Percentiles rank a stretch among this genome's conserved stretches.
Evolutionary conservation across 1,284 basidiomycete species (phyloP).

Genomic region (Naganishia cerealis): DNA sequence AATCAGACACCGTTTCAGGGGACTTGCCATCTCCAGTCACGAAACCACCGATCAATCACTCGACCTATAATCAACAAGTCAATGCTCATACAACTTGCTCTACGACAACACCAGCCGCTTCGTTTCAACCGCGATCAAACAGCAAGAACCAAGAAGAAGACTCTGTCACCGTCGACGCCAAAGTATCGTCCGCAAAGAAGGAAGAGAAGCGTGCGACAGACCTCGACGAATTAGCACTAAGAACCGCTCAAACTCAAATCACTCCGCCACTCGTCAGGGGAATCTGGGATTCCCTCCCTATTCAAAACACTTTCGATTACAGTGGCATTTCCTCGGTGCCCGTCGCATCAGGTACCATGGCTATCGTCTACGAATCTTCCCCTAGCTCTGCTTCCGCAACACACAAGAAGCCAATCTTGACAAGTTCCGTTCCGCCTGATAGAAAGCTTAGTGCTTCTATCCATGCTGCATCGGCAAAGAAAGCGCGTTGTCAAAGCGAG

Average conservation of each 20-base stretch:
- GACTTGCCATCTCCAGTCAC: not conserved
- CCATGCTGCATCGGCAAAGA: not conserved
- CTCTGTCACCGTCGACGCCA: not conserved
- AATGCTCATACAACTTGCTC: not conserved
- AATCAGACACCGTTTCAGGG: not conserved
- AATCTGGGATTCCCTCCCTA: conserved; percentile 5
- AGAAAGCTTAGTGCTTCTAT: conserved; percentile 11
- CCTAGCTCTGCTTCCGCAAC: not conserved
- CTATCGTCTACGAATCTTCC: not conserved
- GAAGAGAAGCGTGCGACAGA: not conserved
- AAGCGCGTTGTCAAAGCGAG: not conserved
- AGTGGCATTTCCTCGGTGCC: not conserved
- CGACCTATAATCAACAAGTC: not conserved
- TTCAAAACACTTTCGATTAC: no score
- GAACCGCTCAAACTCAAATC: not conserved
- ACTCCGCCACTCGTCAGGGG: not conserved
- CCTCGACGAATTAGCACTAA: not conserved
- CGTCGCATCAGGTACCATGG: no score
- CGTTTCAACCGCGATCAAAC: not conserved
- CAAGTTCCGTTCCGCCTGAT: not conserved
- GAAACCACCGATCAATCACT: not conserved
- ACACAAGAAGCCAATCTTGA: not conserved
- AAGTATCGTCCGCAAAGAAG: not conserved
- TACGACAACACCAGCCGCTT: not conserved
- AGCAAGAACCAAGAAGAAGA: not conserved